phyloP scores from a whole-genome alignment of 2,329 filamentous ascomycete species.

The Ceratocystis huliohia region DNA sequence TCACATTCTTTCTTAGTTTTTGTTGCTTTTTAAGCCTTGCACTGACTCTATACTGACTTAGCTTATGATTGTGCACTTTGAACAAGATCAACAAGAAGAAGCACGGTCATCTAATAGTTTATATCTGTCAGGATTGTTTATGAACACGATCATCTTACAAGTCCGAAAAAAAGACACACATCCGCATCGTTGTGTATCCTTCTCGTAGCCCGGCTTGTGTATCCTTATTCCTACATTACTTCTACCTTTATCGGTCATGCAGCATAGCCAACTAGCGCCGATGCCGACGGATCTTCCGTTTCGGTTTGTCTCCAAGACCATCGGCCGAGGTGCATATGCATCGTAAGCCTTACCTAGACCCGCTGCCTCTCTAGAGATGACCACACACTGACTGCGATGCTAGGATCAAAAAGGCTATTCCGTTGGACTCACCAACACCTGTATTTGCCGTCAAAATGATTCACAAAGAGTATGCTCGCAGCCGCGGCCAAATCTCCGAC shows the following conservation, averaged over 20 bases:
- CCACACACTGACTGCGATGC: constrained; percentile 21
- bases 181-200: background rate
- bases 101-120: background rate
- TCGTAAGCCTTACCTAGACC: constrained; percentile 46
- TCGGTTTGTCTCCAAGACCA: constrained; percentile 88
- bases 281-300: constrained; percentile 79
- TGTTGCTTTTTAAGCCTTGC: background rate
- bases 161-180: background rate
- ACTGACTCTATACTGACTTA: background rate
- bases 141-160: background rate
- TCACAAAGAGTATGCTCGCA: constrained; percentile 88
- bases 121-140: background rate
- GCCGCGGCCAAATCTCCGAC: constrained; percentile 72
- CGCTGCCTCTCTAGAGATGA: background rate
- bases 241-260: constrained; percentile 6
- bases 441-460: constrained; percentile 98
- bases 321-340: constrained; percentile 92
- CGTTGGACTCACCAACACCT: constrained; percentile 53
- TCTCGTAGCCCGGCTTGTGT: background rate
- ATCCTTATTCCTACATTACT: background rate
- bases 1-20: too few relatives aligned
- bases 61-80: background rate
- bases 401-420: constrained; percentile 87
- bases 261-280: constrained; percentile 68
- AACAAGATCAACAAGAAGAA: background rate